These are phyloP conservation scores for Debaryomycetaceae sp. DNA, from an alignment of 1,139 yeast genomes.

Conservation along the genomic window DNA sequence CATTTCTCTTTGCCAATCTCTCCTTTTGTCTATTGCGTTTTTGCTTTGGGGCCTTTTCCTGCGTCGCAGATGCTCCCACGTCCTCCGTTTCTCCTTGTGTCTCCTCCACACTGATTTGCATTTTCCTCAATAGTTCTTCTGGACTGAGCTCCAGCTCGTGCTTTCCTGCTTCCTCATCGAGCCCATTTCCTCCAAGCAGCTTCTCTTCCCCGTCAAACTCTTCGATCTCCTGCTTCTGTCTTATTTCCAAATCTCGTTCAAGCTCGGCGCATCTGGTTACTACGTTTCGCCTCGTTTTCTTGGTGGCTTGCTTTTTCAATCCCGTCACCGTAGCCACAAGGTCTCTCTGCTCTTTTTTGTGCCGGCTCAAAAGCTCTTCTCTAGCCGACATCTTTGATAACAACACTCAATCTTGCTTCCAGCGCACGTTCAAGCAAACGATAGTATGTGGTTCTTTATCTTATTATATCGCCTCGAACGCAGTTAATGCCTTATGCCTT, in stretches of 20 bases:
- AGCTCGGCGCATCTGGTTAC: conserved; percentile 54
- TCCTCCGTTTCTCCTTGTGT: conserved; percentile 11
- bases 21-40: conserved; percentile 84
- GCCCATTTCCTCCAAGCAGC: conserved; percentile 4
- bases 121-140: conserved; percentile 57
- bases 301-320: conserved; percentile 78
- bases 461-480: too few relatives aligned
- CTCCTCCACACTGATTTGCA: conserved; percentile 27
- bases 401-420: too few relatives aligned
- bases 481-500: too few relatives aligned
- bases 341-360: conserved; percentile 66
- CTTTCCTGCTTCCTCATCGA: conserved; percentile 20
- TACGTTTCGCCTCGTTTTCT: conserved; percentile 66
- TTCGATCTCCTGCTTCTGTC: conserved; percentile 52
- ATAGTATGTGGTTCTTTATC: too few relatives aligned
- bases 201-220: conserved; percentile 11
- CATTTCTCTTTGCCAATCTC: conserved; percentile 70
- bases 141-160: conserved; percentile 54
- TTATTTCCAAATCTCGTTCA: conserved; percentile 51
- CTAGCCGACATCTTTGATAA: conserved; percentile 5
- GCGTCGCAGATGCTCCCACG: conserved; percentile 5
- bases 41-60: conserved; percentile 20
- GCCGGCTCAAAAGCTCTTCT: conserved; percentile 60
- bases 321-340: conserved; percentile 66
- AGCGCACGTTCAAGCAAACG: too few relatives aligned